Conservation (phyloP, 2,329 filamentous ascomycete species). For the Calcarisporium arbuscula region DNA sequence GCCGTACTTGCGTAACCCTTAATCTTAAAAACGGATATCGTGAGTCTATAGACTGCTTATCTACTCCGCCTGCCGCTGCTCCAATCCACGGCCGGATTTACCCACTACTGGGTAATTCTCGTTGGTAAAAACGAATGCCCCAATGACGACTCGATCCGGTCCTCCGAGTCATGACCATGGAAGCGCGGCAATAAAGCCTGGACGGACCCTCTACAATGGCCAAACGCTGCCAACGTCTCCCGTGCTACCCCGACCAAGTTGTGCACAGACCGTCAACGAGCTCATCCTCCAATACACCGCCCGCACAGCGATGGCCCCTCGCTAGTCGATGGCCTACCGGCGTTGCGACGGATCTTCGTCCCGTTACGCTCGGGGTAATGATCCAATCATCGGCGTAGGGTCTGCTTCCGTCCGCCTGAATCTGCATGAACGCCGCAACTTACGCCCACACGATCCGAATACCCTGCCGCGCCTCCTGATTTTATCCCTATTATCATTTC, state of each 20-base stretch:
- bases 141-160: constrained; percentile 2
- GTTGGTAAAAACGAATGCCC: constrained; percentile 6
- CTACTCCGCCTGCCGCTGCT: neutral
- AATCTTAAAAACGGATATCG: neutral
- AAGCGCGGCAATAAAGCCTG: neutral
- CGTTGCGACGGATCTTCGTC: constrained; percentile 10
- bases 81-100: constrained; percentile 1
- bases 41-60: neutral
- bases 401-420: neutral
- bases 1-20: constrained; percentile 1
- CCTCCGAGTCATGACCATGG: constrained; percentile 1
- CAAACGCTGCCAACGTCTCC: constrained; percentile 4
- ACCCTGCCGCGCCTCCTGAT: neutral
- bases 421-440: constrained; percentile 7
- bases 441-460: constrained; percentile 5
- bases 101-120: constrained; percentile 2
- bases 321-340: constrained; percentile 7
- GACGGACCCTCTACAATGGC: neutral
- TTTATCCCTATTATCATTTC: constrained; percentile 3
- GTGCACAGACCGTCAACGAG: neutral
- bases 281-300: constrained; percentile 4
- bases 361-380: constrained; percentile 3
- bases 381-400: constrained; percentile 13
- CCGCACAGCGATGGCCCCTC: constrained; percentile 1
- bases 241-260: neutral